These are phyloP conservation scores for Glaciozyma antarctica DNA, from an alignment of 768 basidiomycete genomes.

Conservation along the genomic window DNA sequence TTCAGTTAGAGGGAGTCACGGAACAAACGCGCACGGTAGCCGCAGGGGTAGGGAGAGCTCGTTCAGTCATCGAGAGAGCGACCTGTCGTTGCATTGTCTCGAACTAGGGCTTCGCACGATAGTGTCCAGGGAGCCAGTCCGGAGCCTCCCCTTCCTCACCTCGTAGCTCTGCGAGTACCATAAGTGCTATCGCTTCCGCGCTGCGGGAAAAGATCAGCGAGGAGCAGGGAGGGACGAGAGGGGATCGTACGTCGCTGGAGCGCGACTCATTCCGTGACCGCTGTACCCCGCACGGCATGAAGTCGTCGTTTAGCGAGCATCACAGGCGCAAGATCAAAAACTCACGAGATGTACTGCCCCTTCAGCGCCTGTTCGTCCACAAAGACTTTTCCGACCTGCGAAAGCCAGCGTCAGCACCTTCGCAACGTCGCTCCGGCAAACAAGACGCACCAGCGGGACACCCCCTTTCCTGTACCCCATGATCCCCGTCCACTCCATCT, in stretches of 20 bases:
- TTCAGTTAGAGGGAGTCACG: too few species aligned
- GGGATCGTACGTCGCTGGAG: conserved; percentile 1
- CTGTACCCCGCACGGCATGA: conserved; percentile 11
- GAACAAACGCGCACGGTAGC: too few species aligned
- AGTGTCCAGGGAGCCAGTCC: not conserved
- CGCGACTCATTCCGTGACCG: conserved; percentile 30
- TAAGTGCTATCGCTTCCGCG: not conserved
- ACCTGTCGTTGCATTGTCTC: too few species aligned
- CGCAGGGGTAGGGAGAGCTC: too few species aligned
- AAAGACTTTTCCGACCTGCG: conserved; percentile 25
- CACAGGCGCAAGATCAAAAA: not conserved
- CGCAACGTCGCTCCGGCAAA: not conserved
- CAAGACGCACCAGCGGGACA: conserved; percentile 33
- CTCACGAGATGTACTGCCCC: conserved; percentile 23
- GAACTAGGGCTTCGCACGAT: not conserved
- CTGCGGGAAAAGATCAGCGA: not conserved
- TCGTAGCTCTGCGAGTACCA: not conserved
- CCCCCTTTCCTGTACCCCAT: conserved; percentile 60
- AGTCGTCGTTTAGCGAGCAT: not conserved
- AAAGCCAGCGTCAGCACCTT: not conserved
- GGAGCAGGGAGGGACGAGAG: too few species aligned
- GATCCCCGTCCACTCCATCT: conserved; percentile 82
- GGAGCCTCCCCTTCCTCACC: not conserved
- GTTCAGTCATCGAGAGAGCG: too few species aligned
- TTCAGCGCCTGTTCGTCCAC: conserved; percentile 7